Conservation (phyloP, 495 filamentous ascomycete species). For the Tetracladium marchalianum region DNA sequence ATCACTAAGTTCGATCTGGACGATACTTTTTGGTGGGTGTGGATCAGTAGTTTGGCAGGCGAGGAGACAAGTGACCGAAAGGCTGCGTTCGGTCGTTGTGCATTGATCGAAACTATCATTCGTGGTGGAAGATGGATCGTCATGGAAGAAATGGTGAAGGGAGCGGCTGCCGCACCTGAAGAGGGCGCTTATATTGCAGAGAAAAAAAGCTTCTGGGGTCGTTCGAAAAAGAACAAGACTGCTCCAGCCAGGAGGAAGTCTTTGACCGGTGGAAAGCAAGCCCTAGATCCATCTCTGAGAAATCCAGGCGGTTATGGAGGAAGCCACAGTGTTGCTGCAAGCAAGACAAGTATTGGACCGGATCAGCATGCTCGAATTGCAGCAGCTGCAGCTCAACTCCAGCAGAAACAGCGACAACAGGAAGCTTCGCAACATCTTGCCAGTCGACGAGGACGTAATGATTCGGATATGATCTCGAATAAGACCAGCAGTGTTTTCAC, state of each 20-base stretch:
- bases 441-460: slow-evolving; percentile 37
- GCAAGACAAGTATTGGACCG: slow-evolving; percentile 81
- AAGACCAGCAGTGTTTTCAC: slow-evolving; percentile 92
- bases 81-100: slow-evolving; percentile 87
- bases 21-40: slow-evolving; percentile 99
- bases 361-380: slow-evolving; percentile 92
- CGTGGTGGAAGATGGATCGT: slow-evolving; percentile 79
- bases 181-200: slow-evolving; percentile 82
- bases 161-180: slow-evolving; percentile 77
- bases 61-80: slow-evolving; percentile 82
- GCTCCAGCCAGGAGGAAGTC: slow-evolving; percentile 61
- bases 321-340: slow-evolving; percentile 44
- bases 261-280: slow-evolving; percentile 26
- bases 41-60: slow-evolving; percentile 91
- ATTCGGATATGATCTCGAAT: slow-evolving; percentile 44
- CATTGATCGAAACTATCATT: slow-evolving; percentile 81
- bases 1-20: slow-evolving; percentile 80
- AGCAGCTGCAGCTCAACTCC: slow-evolving; percentile 73
- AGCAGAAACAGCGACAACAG: slow-evolving; percentile 55
- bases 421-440: slow-evolving; percentile 28
- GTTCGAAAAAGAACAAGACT: slow-evolving; percentile 56
- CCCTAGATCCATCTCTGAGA: slow-evolving; percentile 21
- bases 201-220: slow-evolving; percentile 86
- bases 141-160: slow-evolving; percentile 92
- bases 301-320: slow-evolving; percentile 3